Evolutionary conservation across 2,329 filamentous ascomycete genomes (phyloP).

Genomic region (Didymella glomerata): DNA sequence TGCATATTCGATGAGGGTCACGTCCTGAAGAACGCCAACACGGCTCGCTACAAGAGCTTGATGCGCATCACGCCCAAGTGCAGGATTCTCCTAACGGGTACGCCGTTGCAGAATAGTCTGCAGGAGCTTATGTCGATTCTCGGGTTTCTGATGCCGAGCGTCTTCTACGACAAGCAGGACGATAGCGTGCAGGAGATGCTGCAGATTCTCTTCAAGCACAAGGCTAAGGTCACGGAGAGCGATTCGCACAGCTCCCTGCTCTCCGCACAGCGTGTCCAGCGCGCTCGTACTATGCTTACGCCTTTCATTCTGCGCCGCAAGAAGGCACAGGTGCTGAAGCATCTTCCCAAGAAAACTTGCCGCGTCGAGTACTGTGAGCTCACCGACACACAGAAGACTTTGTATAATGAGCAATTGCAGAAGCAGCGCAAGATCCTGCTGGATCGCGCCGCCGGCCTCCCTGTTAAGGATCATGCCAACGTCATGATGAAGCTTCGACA

Average conservation of each 20-base stretch:
- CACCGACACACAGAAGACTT: conserved; percentile 72
- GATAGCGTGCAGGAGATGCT: conserved; percentile 73
- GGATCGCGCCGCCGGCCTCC: conserved; percentile 65
- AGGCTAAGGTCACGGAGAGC: conserved; percentile 81
- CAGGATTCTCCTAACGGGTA: conserved; percentile 86
- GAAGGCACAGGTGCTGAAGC: conserved; percentile 86
- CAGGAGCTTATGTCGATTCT: conserved; percentile 90
- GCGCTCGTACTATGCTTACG: conserved; percentile 89
- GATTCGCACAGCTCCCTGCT: conserved; percentile 77
- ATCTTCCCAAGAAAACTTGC: conserved; percentile 81
- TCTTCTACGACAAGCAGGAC: conserved; percentile 74
- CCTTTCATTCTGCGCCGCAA: conserved; percentile 94
- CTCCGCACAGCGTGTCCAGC: conserved; percentile 83
- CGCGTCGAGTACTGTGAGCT: conserved; percentile 84
- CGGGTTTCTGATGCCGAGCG: conserved; percentile 88
- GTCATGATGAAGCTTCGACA: conserved; percentile 88
- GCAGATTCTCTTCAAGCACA: conserved; percentile 89
- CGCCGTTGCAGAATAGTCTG: conserved; percentile 92
- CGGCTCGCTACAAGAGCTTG: conserved; percentile 80
- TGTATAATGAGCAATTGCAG: conserved; percentile 76
- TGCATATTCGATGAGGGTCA: conserved; percentile 95
- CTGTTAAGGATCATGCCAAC: conserved; percentile 62
- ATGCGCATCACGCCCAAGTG: conserved; percentile 81
- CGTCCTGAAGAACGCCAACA: conserved; percentile 86
- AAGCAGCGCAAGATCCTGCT: conserved; percentile 68